These are phyloP conservation scores for Salix suchowensis DNA, from an alignment of 345 rosid genomes.

Conservation along the genomic window DNA sequence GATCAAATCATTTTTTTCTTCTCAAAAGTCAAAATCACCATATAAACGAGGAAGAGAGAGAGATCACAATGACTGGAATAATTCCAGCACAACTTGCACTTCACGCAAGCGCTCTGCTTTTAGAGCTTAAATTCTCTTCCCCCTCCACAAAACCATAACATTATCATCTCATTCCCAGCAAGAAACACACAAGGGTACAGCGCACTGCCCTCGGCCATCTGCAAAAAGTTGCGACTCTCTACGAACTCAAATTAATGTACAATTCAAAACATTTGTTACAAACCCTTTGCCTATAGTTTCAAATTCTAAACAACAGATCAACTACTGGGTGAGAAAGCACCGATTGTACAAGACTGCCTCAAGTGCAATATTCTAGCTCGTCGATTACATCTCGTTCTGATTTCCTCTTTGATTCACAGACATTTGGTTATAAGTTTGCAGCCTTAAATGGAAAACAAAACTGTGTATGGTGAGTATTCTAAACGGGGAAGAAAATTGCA, in stretches of 20 bases:
- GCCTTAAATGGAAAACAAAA: background rate
- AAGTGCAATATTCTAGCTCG: background rate
- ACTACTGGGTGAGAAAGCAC: background rate
- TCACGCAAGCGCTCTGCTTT: no score
- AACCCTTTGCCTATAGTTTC: background rate
- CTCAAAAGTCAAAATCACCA: no score
- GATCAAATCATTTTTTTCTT: no score
- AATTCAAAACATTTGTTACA: background rate
- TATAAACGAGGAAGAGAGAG: no score
- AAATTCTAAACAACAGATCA: background rate
- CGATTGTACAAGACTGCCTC: background rate
- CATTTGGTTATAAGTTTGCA: background rate
- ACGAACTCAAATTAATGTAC: background rate
- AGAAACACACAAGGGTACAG: no score
- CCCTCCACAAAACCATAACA: background rate
- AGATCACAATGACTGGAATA: no score
- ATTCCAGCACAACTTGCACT: no score
- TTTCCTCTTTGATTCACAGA: background rate
- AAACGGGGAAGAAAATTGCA: background rate
- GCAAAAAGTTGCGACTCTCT: background rate
- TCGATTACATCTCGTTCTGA: background rate
- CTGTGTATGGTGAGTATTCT: background rate
- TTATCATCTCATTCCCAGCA: no score
- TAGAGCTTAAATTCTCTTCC: background rate
- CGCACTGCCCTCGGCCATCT: background rate